phyloP scores from a whole-genome alignment of 2,329 filamentous ascomycete genomes.

The Fusarium miscanthi region DNA sequence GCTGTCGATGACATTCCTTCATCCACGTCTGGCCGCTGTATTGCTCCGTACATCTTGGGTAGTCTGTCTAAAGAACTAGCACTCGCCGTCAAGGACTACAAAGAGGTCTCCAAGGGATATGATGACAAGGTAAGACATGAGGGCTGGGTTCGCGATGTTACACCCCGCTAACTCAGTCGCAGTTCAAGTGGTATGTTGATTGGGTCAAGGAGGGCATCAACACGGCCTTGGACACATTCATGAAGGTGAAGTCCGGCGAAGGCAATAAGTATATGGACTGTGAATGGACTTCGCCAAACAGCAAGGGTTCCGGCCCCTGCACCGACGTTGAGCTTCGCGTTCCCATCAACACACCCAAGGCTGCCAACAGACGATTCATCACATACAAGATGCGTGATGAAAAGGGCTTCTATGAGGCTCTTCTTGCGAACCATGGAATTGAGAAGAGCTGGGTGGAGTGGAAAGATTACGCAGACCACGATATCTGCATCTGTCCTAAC shows the following conservation, averaged over 20 bases:
- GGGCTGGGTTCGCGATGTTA: too few relatives aligned
- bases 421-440: neutral
- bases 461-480: neutral
- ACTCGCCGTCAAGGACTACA: neutral
- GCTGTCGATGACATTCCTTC: neutral
- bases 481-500: neutral
- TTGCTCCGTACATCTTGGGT: neutral
- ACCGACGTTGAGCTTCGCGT: neutral
- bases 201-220: neutral
- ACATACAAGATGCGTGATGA: neutral
- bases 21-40: neutral
- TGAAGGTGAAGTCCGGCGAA: neutral
- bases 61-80: neutral
- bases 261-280: neutral
- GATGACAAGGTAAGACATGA: neutral
- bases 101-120: neutral
- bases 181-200: neutral
- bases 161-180: neutral
- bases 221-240: neutral
- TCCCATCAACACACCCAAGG: rapidly evolving
- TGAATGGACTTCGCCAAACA: neutral
- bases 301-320: neutral
- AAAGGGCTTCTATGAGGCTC: neutral
- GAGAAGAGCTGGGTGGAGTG: neutral
- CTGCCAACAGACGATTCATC: neutral